A percentile compares a stretch with the other conserved stretches of the same genome.
Evolutionary conservation across 306 rosid species (phyloP).

Genomic region (Bauhinia variegata): DNA sequence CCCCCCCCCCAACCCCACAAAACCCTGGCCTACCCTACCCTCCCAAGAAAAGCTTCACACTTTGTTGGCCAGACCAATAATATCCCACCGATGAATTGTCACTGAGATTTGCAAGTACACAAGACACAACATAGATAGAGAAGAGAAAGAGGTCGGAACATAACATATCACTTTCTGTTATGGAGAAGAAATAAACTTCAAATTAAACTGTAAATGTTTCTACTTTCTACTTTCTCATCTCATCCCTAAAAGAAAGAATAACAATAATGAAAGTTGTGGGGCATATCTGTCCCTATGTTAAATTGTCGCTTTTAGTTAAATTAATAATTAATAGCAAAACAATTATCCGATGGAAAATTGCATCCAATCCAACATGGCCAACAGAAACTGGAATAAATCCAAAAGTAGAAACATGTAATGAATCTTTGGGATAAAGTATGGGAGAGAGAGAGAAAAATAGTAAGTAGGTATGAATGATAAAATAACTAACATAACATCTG

Average conservation of each 20-base stretch:
- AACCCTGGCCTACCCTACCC: too few species aligned
- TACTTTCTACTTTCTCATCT: neutral
- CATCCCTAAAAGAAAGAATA: neutral
- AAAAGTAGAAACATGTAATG: constrained; percentile 34
- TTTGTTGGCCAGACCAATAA: too few species aligned
- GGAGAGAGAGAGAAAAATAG: neutral
- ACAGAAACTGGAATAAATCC: constrained; percentile 30
- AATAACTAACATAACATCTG: too few species aligned
- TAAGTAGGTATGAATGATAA: too few species aligned
- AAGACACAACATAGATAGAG: too few species aligned
- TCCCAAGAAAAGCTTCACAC: too few species aligned
- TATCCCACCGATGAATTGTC: too few species aligned
- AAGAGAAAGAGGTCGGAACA: too few species aligned
- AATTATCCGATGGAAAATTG: constrained; percentile 28
- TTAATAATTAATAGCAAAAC: constrained; percentile 20
- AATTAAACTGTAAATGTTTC: neutral
- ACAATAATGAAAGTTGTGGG: constrained; percentile 20
- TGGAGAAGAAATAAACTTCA: too few species aligned
- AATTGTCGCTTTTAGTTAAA: constrained; percentile 36
- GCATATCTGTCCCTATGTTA: constrained; percentile 7
- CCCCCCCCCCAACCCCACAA: too few species aligned
- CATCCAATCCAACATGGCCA: constrained; percentile 45
- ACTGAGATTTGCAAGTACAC: too few species aligned
- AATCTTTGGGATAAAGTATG: constrained; percentile 39
- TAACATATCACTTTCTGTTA: too few species aligned